Evolutionary conservation across 345 rosid species (phyloP).

Genomic region (Lagerstroemia speciosa): DNA sequence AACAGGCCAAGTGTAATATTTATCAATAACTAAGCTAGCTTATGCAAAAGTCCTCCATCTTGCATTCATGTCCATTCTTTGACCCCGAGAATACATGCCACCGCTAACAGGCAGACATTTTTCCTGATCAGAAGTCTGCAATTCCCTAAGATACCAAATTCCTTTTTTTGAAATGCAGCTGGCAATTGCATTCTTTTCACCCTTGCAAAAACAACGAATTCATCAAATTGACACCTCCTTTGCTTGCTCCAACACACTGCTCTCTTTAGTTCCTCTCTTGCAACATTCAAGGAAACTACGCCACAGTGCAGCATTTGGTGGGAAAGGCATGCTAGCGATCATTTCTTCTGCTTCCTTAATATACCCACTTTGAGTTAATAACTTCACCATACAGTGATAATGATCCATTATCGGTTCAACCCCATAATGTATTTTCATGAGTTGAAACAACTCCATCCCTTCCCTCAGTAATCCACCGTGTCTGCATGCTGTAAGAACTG

Average conservation of each 20-base stretch:
- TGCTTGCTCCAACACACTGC: background rate
- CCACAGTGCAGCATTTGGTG: constrained; percentile 58
- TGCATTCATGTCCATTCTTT: background rate
- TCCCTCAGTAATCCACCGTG: constrained; percentile 65
- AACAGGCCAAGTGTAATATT: background rate
- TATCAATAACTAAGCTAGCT: background rate
- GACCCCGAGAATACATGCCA: background rate
- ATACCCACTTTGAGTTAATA: constrained; percentile 53
- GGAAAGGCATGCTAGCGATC: constrained; percentile 60
- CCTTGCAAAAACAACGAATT: background rate
- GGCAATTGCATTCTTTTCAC: background rate
- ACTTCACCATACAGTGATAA: constrained; percentile 62
- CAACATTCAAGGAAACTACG: constrained; percentile 71
- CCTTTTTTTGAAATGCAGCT: background rate
- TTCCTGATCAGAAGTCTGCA: background rate
- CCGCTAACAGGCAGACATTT: background rate
- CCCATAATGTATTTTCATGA: constrained; percentile 40
- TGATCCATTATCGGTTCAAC: constrained; percentile 67
- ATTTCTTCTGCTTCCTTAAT: constrained; percentile 57
- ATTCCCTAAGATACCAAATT: background rate
- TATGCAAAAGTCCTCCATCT: background rate
- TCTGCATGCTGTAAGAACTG: constrained; percentile 65
- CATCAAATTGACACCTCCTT: background rate
- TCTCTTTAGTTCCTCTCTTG: constrained; percentile 17
- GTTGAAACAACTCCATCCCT: constrained; percentile 58